Conservation (phyloP, 768 basidiomycete species). For the Rhizopogon vulgaris region DNA sequence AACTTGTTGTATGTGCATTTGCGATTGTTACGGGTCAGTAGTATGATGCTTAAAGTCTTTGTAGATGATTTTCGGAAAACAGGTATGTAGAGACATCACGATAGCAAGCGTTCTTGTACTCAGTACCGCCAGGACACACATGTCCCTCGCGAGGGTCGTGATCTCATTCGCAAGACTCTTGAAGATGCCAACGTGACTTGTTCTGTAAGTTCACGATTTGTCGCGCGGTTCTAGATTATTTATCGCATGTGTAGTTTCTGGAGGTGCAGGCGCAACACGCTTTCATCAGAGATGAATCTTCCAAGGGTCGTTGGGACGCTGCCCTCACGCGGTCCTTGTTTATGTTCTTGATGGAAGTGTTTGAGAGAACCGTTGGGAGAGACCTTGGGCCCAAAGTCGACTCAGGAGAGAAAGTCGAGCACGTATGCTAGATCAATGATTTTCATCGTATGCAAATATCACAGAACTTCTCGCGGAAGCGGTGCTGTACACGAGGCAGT, state of each 20-base stretch:
- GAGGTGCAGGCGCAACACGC: conserved; percentile 98
- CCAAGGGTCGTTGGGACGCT: conserved; percentile 95
- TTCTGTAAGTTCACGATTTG: conserved; percentile 47
- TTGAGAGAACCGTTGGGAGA: conserved; percentile 79
- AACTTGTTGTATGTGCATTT: conserved; percentile 60
- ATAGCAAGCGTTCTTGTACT: not conserved
- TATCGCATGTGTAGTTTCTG: conserved; percentile 53
- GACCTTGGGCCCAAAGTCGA: conserved; percentile 70
- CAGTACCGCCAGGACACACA: conserved; percentile 70
- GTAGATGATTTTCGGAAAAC: conserved; percentile 94
- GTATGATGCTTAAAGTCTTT: not conserved
- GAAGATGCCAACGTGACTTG: conserved; percentile 72
- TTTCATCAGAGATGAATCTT: conserved; percentile 87
- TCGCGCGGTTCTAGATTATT: conserved; percentile 1
- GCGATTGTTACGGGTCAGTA: not conserved
- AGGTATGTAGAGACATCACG: conserved; percentile 37
- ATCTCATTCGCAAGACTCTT: conserved; percentile 74
- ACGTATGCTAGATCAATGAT: conserved; percentile 49
- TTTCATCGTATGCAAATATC: not conserved
- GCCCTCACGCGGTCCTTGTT: conserved; percentile 80
- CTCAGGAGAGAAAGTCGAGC: conserved; percentile 49
- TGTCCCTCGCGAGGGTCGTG: conserved; percentile 81
- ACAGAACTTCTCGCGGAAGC: too few relatives aligned
- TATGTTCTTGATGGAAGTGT: conserved; percentile 87
- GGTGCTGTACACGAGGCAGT: too few relatives aligned